These are phyloP conservation scores for Fennellomyces sp. DNA, from an alignment of 371 early-diverging fungal genomes.

Conservation along the genomic window DNA sequence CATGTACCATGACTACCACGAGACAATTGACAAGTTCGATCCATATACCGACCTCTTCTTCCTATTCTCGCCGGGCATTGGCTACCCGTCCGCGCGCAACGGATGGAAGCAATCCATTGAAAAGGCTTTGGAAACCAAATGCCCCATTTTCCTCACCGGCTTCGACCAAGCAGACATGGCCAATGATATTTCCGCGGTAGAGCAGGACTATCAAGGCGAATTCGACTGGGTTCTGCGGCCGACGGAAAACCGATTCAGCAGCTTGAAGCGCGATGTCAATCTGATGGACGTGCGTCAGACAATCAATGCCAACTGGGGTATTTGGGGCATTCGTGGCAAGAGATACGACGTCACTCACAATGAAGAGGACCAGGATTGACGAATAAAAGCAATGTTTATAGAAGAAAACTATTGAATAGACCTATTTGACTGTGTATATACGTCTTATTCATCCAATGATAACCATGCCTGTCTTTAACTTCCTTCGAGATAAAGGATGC, in stretches of 20 bases:
- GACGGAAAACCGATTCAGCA: conserved; percentile 69
- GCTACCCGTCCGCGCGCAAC: conserved; percentile 62
- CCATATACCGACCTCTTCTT: conserved; percentile 84
- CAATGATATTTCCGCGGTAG: conserved; percentile 63
- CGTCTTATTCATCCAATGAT: no score
- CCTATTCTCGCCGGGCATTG: conserved; percentile 82
- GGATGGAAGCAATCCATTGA: conserved; percentile 78
- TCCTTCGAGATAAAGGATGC: no score
- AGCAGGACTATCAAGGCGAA: conserved; percentile 61
- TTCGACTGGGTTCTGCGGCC: conserved; percentile 83
- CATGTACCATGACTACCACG: conserved; percentile 53
- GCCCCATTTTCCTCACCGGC: conserved; percentile 80
- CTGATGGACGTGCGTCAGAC: conserved; percentile 74
- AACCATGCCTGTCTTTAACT: no score
- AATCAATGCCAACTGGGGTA: conserved; percentile 81
- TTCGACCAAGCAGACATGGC: conserved; percentile 74
- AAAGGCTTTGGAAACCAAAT: conserved; percentile 77
- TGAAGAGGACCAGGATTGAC: conserved; percentile 34
- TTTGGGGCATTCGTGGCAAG: conserved; percentile 86
- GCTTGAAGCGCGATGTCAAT: conserved; percentile 78
- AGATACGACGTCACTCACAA: conserved; percentile 75
- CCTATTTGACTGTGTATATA: no score
- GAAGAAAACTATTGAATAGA: no score
- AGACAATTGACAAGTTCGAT: conserved; percentile 65
- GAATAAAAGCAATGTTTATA: conserved; percentile 3